These are phyloP conservation scores for Rheum nobile DNA, from an alignment of 148 eudicot genomes.

Conservation along the genomic window DNA sequence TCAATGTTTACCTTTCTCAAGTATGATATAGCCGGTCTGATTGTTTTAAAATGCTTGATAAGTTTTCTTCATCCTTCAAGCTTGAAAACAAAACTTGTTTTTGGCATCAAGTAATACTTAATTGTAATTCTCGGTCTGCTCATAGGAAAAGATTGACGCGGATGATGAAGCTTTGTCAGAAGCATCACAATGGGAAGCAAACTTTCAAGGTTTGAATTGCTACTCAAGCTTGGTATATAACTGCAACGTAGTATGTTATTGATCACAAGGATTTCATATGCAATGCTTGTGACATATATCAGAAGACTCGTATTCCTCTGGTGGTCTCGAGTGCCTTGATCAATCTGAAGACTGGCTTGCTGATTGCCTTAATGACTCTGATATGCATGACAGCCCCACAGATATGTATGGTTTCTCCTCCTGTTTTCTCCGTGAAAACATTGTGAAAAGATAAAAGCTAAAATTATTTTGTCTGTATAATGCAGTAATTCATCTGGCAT, in stretches of 20 bases:
- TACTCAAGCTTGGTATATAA: not conserved
- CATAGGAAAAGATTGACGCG: slow-evolving; percentile 50
- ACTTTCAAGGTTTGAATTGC: slow-evolving; percentile 53
- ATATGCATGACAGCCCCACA: slow-evolving; percentile 50
- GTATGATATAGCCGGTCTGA: not conserved
- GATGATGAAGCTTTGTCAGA: slow-evolving; percentile 42
- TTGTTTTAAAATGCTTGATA: not conserved
- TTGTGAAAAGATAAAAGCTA: not conserved
- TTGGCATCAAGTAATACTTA: not conserved
- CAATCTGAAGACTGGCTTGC: slow-evolving; percentile 82
- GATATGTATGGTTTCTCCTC: slow-evolving; percentile 34
- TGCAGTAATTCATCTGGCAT: slow-evolving; percentile 11
- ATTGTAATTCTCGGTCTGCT: slow-evolving; percentile 4
- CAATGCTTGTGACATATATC: slow-evolving; percentile 8
- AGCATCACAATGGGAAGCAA: slow-evolving; percentile 53
- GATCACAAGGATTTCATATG: slow-evolving; percentile 4
- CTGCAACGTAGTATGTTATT: not conserved
- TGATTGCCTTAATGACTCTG: slow-evolving; percentile 65
- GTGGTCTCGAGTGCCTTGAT: slow-evolving; percentile 43
- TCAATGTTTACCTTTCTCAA: not conserved
- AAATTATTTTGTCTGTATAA: not conserved
- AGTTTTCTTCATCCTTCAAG: not conserved
- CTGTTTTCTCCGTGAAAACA: not conserved
- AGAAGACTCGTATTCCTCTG: slow-evolving; percentile 40
- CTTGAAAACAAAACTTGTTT: not conserved